A percentile compares a stretch with the other conserved stretches of the same genome.
phyloP scores from a whole-genome alignment of 805 yeast species.

The Sugiyamaella mastotermitis region DNA sequence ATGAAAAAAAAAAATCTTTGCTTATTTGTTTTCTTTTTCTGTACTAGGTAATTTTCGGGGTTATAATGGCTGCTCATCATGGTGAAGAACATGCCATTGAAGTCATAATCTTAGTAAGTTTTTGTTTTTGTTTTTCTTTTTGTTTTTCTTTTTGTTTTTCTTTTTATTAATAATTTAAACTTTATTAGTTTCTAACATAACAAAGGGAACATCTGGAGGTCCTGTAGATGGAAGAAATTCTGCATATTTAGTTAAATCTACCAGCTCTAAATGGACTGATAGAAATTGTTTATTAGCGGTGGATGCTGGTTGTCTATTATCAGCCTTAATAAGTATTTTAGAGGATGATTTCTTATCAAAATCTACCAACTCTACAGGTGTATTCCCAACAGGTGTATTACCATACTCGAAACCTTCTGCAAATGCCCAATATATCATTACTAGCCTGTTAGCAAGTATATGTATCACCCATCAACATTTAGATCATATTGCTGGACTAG shows the following conservation, averaged over 20 bases:
- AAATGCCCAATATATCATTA: constrained; percentile 24
- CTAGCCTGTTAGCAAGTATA: constrained; percentile 23
- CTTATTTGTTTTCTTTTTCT: constrained; percentile 6
- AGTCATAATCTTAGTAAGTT: too few relatives aligned
- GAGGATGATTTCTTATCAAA: constrained; percentile 5
- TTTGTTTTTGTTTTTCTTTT: constrained; percentile 1
- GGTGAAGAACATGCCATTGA: too few relatives aligned
- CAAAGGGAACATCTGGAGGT: constrained; percentile 85
- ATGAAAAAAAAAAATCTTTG: constrained; percentile 1
- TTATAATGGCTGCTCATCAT: too few relatives aligned
- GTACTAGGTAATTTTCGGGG: too few relatives aligned
- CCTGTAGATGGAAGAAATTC: constrained; percentile 71
- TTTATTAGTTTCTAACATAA: too few relatives aligned
- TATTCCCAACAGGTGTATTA: neutral
- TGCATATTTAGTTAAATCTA: constrained; percentile 58
- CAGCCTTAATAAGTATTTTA: constrained; percentile 44
- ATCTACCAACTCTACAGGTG: neutral
- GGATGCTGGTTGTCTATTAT: constrained; percentile 77
- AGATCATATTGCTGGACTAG: constrained; percentile 69
- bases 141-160: constrained; percentile 3
- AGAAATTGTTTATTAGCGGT: constrained; percentile 47
- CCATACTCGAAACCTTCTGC: constrained; percentile 2
- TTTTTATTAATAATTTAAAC: too few relatives aligned
- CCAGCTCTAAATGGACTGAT: constrained; percentile 34
- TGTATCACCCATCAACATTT: constrained; percentile 75